Base-by-base conservation (phyloP, 2,329 filamentous ascomycete species). In the Volutella citrinella region DNA sequence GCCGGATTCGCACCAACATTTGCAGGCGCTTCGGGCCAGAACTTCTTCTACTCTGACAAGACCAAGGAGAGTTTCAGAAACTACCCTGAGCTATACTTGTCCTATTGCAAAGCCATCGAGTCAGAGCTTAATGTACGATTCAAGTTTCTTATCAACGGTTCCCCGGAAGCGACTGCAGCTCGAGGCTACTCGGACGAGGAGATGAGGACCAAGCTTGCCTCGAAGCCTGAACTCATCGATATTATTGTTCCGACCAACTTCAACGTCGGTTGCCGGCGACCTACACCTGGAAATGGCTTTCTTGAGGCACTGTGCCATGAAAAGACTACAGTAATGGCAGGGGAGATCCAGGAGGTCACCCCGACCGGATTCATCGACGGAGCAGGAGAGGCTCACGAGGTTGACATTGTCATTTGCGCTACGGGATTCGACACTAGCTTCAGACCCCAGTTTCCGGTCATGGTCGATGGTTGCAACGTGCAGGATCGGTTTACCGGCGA, bases 341-440 rank as follows among this genome's bases (percentile, higher is more conserved):
- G 14, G 2, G 14, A 26, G 4, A 30, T 38, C 17, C 10, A 12
- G 5, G 4, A 18, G 3, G 11, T 34, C 6, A 15, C 19, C 3
- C 11, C 17, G 3, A 13, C 16, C n/a, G 36, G 36, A 9, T 18
- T 33, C 9, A 22, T 38, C 4, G 11, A 15, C 4, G 4, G 13
- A 4, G 11, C 22, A 11, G 36, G 36, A 10, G 11, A 19, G 8
- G 14, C 27, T 13, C 7, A 13, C 7, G n/a, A 13, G 4, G 15
- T 19, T 10, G 36, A 38, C 19, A 19, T 19, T 4, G 25, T 38
- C 10, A 34, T 38, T 10, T 38, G 35, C 21, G 35, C 35, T 5
- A 38, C 35, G 4, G 35, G 30, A 3, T 38, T 38, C 14, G 26
- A 38, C 16, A 14, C 15, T 7, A 19, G 21, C 6, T 38, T 30